A percentile compares a stretch with the other conserved stretches of the same genome.
Evolutionary conservation across 1,139 yeast genomes (phyloP).

Genomic region (Spathaspora sp.): DNA sequence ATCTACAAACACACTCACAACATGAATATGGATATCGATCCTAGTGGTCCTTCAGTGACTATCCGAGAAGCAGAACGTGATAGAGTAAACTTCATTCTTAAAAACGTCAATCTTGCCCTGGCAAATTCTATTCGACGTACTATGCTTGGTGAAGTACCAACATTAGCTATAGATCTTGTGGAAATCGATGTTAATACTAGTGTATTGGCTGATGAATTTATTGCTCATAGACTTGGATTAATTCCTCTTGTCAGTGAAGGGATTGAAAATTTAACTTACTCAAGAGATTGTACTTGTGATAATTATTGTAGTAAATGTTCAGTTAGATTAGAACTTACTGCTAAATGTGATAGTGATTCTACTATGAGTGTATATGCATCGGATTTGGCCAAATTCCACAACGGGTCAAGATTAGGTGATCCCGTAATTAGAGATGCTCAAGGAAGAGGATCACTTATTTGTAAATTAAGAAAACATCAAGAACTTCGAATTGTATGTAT

Average conservation of each 20-base stretch:
- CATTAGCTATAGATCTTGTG: slow-evolving; percentile 91
- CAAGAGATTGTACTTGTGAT: slow-evolving; percentile 96
- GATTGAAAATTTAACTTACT: slow-evolving; percentile 75
- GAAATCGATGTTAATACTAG: slow-evolving; percentile 92
- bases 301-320: slow-evolving; percentile 95
- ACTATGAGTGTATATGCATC: slow-evolving; percentile 89
- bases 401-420: slow-evolving; percentile 60
- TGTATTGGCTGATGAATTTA: slow-evolving; percentile 94
- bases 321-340: slow-evolving; percentile 81
- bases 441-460: slow-evolving; percentile 80
- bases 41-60: slow-evolving; percentile 71
- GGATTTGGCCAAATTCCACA: slow-evolving; percentile 63
- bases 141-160: slow-evolving; percentile 95
- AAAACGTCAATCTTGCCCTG: slow-evolving; percentile 84
- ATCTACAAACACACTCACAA: not conserved
- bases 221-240: slow-evolving; percentile 89
- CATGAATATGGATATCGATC: slow-evolving; percentile 38
- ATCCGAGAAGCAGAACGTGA: slow-evolving; percentile 84
- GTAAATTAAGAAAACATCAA: slow-evolving; percentile 91
- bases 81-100: slow-evolving; percentile 84
- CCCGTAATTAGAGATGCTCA: slow-evolving; percentile 82
- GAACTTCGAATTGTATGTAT: slow-evolving; percentile 86
- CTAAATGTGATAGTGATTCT: slow-evolving; percentile 83
- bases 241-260: slow-evolving; percentile 85
- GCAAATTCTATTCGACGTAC: slow-evolving; percentile 92